phyloP scores from a whole-genome alignment of 1,284 basidiomycete genomes.

The Cutaneotrichosporon arboriforme region DNA sequence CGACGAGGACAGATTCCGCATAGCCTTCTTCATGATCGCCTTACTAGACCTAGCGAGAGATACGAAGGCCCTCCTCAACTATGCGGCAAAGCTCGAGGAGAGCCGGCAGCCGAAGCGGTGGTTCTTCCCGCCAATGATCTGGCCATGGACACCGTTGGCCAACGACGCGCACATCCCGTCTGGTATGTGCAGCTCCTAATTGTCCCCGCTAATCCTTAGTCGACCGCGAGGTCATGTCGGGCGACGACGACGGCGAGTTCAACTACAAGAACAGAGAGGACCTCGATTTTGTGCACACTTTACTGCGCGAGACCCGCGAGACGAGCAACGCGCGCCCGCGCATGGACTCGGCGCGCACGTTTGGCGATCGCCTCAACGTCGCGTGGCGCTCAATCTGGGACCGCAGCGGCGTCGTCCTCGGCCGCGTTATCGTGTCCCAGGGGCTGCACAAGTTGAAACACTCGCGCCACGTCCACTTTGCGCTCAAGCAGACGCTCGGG shows the following conservation, averaged over 20 bases:
- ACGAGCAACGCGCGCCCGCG: constrained; percentile 3
- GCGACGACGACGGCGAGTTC: neutral
- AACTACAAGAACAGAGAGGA: constrained; percentile 8
- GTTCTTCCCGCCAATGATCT: constrained; percentile 14
- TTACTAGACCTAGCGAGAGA: constrained; percentile 40
- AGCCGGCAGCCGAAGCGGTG: constrained; percentile 9
- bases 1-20: constrained; percentile 36
- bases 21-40: constrained; percentile 44
- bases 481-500: constrained; percentile 48
- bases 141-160: constrained; percentile 14
- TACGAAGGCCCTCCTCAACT: constrained; percentile 18
- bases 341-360: neutral
- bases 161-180: constrained; percentile 5
- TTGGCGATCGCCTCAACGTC: neutral
- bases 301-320: constrained; percentile 8
- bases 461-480: constrained; percentile 48
- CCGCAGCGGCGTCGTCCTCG: constrained; percentile 22
- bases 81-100: constrained; percentile 8
- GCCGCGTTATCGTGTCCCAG: constrained; percentile 34
- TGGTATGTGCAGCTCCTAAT: neutral
- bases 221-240: constrained; percentile 5
- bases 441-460: constrained; percentile 36
- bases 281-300: constrained; percentile 19
- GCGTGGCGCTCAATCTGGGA: constrained; percentile 40
- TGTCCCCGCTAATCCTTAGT: neutral